A percentile compares a stretch with the other conserved stretches of the same genome.
Conservation (phyloP, 805 yeast species). For the Wickerhamiella sorbophila region DNA sequence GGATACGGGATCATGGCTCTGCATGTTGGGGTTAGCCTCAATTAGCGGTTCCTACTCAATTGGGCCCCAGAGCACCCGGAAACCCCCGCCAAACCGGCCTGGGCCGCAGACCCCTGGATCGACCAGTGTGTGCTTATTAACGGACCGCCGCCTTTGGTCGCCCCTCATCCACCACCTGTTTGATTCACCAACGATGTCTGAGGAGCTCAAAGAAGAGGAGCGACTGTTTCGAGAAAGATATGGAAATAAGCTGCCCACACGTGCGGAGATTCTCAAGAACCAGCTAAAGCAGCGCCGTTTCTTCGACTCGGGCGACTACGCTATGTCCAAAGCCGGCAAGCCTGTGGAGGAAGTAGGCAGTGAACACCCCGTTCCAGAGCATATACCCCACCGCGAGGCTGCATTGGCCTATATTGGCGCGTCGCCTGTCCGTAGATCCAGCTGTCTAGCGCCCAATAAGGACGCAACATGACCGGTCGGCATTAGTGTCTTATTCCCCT, state of each 20-base stretch:
- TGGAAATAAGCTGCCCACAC: slow-evolving; percentile 14
- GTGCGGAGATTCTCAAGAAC: slow-evolving; percentile 18
- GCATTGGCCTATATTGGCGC: slow-evolving; percentile 12
- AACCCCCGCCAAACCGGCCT: too few species aligned
- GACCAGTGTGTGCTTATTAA: too few species aligned
- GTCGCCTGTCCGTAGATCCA: slow-evolving; percentile 19
- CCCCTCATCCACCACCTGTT: too few species aligned
- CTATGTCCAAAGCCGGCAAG: slow-evolving; percentile 40
- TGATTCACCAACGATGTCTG: not conserved
- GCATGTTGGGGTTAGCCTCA: too few species aligned
- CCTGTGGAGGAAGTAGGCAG: slow-evolving; percentile 16
- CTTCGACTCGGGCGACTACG: slow-evolving; percentile 91
- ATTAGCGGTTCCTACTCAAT: too few species aligned
- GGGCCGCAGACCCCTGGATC: too few species aligned
- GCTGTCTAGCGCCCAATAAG: slow-evolving; percentile 11
- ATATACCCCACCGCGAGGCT: slow-evolving; percentile 18
- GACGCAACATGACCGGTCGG: not conserved
- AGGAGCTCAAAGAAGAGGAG: slow-evolving; percentile 1
- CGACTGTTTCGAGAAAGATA: not conserved
- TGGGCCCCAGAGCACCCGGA: too few species aligned
- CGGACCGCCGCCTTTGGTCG: too few species aligned
- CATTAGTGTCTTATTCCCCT: not conserved
- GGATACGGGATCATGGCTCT: too few species aligned
- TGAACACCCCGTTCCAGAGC: slow-evolving; percentile 20
- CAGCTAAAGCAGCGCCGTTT: slow-evolving; percentile 62